Base-by-base conservation (phyloP, 2,329 filamentous ascomycete genomes). In the Ophiocordyceps polyrhachis-furcata region DNA sequence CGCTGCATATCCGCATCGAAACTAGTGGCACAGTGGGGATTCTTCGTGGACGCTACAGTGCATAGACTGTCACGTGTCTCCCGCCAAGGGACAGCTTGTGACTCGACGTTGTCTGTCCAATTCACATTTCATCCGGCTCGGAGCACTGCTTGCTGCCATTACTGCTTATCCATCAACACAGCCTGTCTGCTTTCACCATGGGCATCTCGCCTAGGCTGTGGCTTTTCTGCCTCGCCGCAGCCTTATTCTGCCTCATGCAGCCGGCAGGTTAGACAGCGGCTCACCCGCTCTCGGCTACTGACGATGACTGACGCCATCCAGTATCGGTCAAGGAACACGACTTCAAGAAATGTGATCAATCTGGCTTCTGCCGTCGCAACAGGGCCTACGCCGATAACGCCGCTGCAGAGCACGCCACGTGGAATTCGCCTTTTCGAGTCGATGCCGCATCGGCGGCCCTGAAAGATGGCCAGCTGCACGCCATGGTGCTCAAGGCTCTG, bases 281-380 rank as follows among this genome's bases (percentile, higher is more conserved):
- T 15, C 12, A n/a, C 12, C 12, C 17, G 9, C 40, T n/a, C 40
- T 21, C 21, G 12, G 40, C 19, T 15, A 13, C 35, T 38, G 40
- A 14, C 20, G 12, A 17, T 35, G 13, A 43, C 29, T 21, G 19
- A 37, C 29, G 31, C 9, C 29, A 4, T n/a, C n/a, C 29, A 93
- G 87, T 75, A 51, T 71, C 76, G 55, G 91, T 98, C 44, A 98
- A 98, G 67, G 83, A 94, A 59, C 79, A 94, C 56, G 88, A 93
- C 62, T 98, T 96, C 73, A 98, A 96, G 60, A 94, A 83, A 55
- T 98, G 91, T 67, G 69, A 83, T 52, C 89, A 98, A 60, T 91
- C 89, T 5, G 91, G 91, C 55, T 98, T 98, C 69, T 98, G 91
- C 67, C 91, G 87, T 60, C 83, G 91, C 51, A 96, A 96, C 65